These are phyloP conservation scores for Climacium dendroides DNA, from an alignment of 225 moss, liverwort and hornwort genomes.

Conservation along the genomic window DNA sequence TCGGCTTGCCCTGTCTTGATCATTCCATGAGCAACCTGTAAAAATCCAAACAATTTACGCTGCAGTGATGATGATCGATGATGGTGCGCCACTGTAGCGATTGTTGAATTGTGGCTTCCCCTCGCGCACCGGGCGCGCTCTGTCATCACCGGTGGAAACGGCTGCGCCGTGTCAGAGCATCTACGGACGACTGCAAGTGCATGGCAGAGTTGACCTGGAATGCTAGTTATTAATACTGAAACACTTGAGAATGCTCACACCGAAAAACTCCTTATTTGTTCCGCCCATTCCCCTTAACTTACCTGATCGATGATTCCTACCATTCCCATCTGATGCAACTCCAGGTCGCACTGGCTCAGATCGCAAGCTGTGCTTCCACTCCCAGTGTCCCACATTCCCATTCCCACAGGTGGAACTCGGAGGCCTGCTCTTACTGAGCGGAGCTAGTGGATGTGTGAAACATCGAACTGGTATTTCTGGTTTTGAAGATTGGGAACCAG, in stretches of 20 bases:
- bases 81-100: neutral
- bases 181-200: neutral
- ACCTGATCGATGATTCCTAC: neutral
- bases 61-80: neutral
- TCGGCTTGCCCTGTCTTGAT: neutral
- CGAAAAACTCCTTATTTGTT: neutral
- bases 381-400: neutral
- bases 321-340: neutral
- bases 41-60: neutral
- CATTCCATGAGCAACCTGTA: neutral
- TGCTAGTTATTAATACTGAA: neutral
- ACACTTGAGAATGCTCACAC: neutral
- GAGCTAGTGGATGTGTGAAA: neutral
- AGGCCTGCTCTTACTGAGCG: neutral
- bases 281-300: neutral
- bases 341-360: neutral
- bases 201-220: conserved; percentile 8
- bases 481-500: neutral
- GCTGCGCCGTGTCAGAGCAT: neutral
- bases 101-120: neutral
- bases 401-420: neutral
- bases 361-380: neutral
- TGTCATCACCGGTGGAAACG: neutral
- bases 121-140: neutral
- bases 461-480: neutral